Conservation (phyloP, 306 rosid genomes). For the Cicer pinnatifidum region DNA sequence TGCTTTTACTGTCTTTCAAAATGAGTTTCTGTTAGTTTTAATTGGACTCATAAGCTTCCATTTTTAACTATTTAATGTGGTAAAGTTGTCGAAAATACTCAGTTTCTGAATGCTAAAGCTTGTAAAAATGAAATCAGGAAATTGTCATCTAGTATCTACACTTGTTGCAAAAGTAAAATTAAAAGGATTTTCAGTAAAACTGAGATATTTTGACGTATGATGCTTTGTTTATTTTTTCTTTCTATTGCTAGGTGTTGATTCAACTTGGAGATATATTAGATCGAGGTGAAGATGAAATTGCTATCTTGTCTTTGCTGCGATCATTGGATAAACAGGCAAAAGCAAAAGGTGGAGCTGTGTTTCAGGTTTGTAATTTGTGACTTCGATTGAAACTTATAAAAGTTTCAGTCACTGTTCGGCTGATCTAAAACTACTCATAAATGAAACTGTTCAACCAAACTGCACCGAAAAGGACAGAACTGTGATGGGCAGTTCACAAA, state of each 20-base stretch:
- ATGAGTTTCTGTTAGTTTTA: conserved; percentile 7
- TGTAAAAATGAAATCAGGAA: conserved; percentile 4
- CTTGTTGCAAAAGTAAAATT: not conserved
- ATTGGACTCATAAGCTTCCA: conserved; percentile 16
- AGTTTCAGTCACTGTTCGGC: not conserved
- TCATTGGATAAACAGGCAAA: conserved; percentile 86
- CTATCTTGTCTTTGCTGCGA: conserved; percentile 81
- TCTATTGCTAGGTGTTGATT: conserved; percentile 66
- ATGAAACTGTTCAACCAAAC: too few species aligned
- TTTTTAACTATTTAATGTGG: conserved; percentile 1
- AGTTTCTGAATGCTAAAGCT: conserved; percentile 30
- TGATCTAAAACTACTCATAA: not conserved
- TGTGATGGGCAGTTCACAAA: too few species aligned
- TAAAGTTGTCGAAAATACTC: conserved; percentile 2
- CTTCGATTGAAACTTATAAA: conserved; percentile 25
- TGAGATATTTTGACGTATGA: conserved; percentile 4
- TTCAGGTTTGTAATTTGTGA: conserved; percentile 69
- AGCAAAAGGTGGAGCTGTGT: conserved; percentile 90
- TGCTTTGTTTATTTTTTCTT: not conserved
- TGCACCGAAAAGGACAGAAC: too few species aligned
- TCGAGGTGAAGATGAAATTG: conserved; percentile 95
- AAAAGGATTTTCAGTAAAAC: not conserved
- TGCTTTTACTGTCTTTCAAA: conserved; percentile 30
- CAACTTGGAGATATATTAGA: conserved; percentile 97
- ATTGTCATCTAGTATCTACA: not conserved